Conservation (phyloP, 805 yeast genomes). For the Pichia manshurica region DNA sequence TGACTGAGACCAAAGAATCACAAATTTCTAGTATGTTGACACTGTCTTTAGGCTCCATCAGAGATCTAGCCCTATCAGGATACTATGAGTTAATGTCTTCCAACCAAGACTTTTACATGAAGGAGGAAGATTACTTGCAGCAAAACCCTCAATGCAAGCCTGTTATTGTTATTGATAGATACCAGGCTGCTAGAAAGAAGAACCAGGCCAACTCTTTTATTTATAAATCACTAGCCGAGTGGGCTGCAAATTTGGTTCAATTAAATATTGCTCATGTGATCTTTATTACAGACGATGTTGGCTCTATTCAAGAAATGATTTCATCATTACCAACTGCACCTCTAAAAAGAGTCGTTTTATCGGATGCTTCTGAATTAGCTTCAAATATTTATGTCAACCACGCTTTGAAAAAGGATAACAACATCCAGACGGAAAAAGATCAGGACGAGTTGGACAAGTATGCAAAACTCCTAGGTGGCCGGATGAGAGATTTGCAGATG, state of each 20-base stretch:
- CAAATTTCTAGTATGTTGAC: constrained; percentile 78
- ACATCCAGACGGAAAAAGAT: constrained; percentile 23
- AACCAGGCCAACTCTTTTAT: constrained; percentile 56
- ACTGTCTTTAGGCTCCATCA: constrained; percentile 65
- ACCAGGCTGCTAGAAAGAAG: constrained; percentile 48
- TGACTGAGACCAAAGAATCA: constrained; percentile 74
- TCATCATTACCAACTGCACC: constrained; percentile 82
- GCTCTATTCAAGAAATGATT: constrained; percentile 61
- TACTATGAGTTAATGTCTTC: constrained; percentile 29
- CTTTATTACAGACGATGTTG: constrained; percentile 79
- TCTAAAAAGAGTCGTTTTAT: constrained; percentile 63
- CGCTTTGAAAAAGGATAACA: constrained; percentile 34
- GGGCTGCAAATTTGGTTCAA: constrained; percentile 77
- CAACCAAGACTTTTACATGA: constrained; percentile 27
- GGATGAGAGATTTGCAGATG: constrained; percentile 89
- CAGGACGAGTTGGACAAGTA: constrained; percentile 43
- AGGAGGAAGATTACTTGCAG: constrained; percentile 78
- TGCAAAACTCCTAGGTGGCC: constrained; percentile 81
- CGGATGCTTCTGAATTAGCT: constrained; percentile 73
- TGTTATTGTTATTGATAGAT: constrained; percentile 76
- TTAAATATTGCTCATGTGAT: constrained; percentile 86
- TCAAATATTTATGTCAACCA: constrained; percentile 65
- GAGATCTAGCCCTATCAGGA: constrained; percentile 52
- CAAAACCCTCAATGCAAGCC: constrained; percentile 84
- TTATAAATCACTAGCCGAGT: constrained; percentile 72